Conservation (phyloP, 2,329 filamentous ascomycete genomes). For the Colletotrichum euphorbiae region DNA sequence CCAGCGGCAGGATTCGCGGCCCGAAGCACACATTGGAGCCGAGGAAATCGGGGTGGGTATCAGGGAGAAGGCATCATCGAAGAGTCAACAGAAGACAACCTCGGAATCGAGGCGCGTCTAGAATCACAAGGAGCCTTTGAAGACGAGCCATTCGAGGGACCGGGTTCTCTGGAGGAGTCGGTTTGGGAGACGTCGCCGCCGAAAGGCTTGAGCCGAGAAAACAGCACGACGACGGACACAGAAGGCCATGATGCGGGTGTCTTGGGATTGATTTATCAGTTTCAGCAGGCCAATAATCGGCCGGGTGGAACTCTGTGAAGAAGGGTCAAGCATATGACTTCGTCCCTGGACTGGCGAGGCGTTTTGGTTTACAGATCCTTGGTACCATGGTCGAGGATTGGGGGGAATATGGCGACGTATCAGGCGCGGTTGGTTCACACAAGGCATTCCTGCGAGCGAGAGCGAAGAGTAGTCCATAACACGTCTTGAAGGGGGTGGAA, state of each 20-base stretch:
- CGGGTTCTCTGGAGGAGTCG: slow-evolving; percentile 66
- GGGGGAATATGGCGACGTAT: too few species aligned
- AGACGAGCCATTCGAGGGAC: slow-evolving; percentile 63
- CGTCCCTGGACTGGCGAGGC: background rate
- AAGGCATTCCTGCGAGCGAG: too few species aligned
- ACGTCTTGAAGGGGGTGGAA: too few species aligned
- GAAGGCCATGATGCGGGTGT: slow-evolving; percentile 66
- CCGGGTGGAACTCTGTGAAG: slow-evolving; percentile 48
- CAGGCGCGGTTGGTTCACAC: too few species aligned
- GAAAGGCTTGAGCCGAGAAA: slow-evolving; percentile 63
- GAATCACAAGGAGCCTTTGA: slow-evolving; percentile 70
- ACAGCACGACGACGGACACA: slow-evolving; percentile 58
- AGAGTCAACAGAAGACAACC: slow-evolving; percentile 63
- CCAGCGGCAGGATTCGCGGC: slow-evolving; percentile 63
- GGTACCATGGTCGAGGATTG: too few species aligned
- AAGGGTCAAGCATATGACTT: background rate
- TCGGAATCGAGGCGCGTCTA: slow-evolving; percentile 50
- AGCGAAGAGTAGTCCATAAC: too few species aligned
- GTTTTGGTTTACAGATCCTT: background rate
- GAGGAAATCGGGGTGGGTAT: slow-evolving; percentile 58
- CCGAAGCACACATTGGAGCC: slow-evolving; percentile 60
- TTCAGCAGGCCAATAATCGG: slow-evolving; percentile 67
- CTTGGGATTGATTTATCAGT: slow-evolving; percentile 68
- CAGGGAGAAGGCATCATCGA: slow-evolving; percentile 66
- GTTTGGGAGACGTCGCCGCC: slow-evolving; percentile 69